Percentiles rank a stretch among this genome's conserved stretches.
Evolutionary conservation across 2,329 filamentous ascomycete genomes (phyloP).

Genomic region (Phialophora verrucosa): DNA sequence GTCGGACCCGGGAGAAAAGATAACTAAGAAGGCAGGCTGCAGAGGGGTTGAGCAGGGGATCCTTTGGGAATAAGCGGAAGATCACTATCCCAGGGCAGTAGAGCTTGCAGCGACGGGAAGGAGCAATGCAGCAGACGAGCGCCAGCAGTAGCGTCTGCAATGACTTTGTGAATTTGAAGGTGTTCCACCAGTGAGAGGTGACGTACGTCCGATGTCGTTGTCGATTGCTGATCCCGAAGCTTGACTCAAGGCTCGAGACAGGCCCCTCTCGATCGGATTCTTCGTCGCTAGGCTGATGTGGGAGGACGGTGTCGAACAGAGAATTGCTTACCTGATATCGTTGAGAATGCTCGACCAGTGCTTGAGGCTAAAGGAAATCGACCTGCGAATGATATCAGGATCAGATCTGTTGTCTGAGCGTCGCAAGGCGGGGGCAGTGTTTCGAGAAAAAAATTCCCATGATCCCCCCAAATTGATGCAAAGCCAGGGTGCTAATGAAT

Average conservation of each 20-base stretch:
- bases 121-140: constrained; percentile 10
- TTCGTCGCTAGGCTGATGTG: neutral
- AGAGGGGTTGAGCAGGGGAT: neutral
- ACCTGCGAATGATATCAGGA: constrained; percentile 29
- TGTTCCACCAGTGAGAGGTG: constrained; percentile 24
- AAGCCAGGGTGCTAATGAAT: constrained; percentile 3
- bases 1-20: constrained; percentile 5
- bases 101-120: constrained; percentile 4
- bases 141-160: constrained; percentile 8
- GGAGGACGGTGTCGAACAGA: neutral
- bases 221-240: constrained; percentile 20
- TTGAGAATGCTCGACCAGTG: neutral
- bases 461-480: neutral
- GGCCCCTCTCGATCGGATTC: neutral
- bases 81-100: neutral
- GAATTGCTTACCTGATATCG: constrained; percentile 7
- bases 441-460: constrained; percentile 8
- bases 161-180: constrained; percentile 10
- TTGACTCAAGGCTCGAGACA: neutral
- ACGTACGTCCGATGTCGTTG: constrained; percentile 30
- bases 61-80: constrained; percentile 1
- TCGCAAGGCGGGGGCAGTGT: constrained; percentile 7
- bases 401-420: constrained; percentile 16
- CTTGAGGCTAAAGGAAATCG: constrained; percentile 26
- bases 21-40: constrained; percentile 3